A percentile compares a stretch with the other conserved stretches of the same genome.
These are phyloP conservation scores for Scheffersomyces quercinus DNA, from an alignment of 1,139 yeast genomes.

Conservation along the genomic window DNA sequence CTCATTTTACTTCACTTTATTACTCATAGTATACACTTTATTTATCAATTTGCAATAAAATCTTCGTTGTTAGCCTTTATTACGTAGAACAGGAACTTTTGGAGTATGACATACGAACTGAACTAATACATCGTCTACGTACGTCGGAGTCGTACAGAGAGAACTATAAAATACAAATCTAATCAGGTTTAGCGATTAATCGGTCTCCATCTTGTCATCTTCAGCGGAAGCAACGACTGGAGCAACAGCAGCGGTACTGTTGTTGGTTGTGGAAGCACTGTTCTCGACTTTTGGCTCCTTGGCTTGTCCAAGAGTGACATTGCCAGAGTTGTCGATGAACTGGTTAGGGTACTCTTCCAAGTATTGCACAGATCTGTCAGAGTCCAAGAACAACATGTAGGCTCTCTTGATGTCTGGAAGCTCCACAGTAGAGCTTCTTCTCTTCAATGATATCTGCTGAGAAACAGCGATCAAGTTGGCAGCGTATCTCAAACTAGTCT, in stretches of 20 bases:
- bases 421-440: conserved; percentile 71
- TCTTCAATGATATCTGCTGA: conserved; percentile 78
- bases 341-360: conserved; percentile 67
- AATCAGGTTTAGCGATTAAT: conserved; percentile 12
- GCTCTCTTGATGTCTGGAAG: conserved; percentile 86
- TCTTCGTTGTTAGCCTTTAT: too few species aligned
- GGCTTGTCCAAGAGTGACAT: conserved; percentile 50
- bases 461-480: conserved; percentile 88
- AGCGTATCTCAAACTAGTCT: conserved; percentile 91
- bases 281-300: conserved; percentile 9
- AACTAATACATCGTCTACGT: too few species aligned
- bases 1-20: too few species aligned
- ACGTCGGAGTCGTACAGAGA: too few species aligned
- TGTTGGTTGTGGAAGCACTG: background rate
- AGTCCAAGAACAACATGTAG: conserved; percentile 83
- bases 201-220: conserved; percentile 54
- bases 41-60: too few species aligned
- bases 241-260: conserved; percentile 10
- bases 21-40: too few species aligned
- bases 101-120: too few species aligned
- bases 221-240: conserved; percentile 6
- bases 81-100: too few species aligned
- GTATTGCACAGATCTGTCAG: conserved; percentile 81
- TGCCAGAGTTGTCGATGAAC: conserved; percentile 73
- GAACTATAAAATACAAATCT: too few species aligned